phyloP scores from a whole-genome alignment of 2,329 filamentous ascomycete genomes.

The Sporothrix mexicana region DNA sequence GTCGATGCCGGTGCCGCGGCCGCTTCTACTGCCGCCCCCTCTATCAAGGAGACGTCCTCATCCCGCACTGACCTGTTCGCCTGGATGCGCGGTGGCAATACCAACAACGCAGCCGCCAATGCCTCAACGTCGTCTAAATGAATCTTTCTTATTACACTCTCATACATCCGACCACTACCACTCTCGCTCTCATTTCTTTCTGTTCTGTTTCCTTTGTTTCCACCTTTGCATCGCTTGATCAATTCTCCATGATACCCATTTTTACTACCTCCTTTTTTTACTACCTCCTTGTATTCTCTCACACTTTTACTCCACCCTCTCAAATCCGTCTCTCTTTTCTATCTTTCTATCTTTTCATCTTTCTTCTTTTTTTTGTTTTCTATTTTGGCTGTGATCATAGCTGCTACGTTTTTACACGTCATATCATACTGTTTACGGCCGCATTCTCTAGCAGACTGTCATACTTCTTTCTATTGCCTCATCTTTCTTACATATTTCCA shows the following conservation, averaged over 20 bases:
- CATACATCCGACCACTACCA: not conserved
- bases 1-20: slow-evolving; percentile 39
- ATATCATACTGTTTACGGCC: slow-evolving; percentile 31
- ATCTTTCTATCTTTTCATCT: slow-evolving; percentile 1
- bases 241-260: slow-evolving; percentile 24
- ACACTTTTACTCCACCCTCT: not conserved
- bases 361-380: not conserved
- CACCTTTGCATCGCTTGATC: slow-evolving; percentile 22
- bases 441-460: slow-evolving; percentile 16
- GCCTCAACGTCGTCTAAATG: slow-evolving; percentile 1
- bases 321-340: not conserved
- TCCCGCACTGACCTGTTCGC: slow-evolving; percentile 37
- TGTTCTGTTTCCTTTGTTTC: slow-evolving; percentile 1
- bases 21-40: slow-evolving; percentile 8
- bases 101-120: slow-evolving; percentile 16
- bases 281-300: slow-evolving; percentile 23
- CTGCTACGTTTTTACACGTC: slow-evolving; percentile 25
- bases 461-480: not conserved
- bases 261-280: not conserved
- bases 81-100: slow-evolving; percentile 38
- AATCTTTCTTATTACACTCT: not conserved
- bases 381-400: slow-evolving; percentile 14
- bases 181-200: not conserved
- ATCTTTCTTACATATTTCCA: not conserved
- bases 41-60: slow-evolving; percentile 28